Conservation (phyloP, 2,329 filamentous ascomycete genomes). For the Pseudocercospora pini-densiflorae region DNA sequence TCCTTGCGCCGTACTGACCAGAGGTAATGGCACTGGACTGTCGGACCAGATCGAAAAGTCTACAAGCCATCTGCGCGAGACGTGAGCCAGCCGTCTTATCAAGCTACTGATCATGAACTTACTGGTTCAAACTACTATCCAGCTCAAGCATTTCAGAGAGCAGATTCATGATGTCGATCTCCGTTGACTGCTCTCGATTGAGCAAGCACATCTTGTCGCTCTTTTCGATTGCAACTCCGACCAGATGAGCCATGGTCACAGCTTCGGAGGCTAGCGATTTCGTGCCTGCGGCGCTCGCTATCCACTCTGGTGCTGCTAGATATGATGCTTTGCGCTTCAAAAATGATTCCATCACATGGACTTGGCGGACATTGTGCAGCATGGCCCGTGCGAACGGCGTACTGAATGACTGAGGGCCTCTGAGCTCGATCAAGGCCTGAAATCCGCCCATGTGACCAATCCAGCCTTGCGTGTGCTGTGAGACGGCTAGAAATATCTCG, state of each 20-base stretch:
- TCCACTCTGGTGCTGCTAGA: constrained; percentile 4
- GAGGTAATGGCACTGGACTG: neutral
- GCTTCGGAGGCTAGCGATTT: neutral
- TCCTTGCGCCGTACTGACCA: neutral
- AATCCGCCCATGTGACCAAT: neutral
- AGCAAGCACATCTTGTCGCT: neutral
- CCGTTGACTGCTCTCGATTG: neutral
- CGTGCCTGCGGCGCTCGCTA: neutral
- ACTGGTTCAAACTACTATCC: neutral
- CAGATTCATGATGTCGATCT: neutral
- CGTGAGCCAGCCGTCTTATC: neutral
- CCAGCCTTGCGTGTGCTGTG: constrained; percentile 3
- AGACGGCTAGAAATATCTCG: neutral
- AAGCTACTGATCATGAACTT: neutral
- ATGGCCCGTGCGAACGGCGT: neutral
- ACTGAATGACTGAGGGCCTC: neutral
- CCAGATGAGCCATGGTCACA: neutral
- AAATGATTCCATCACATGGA: neutral
- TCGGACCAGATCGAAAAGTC: neutral
- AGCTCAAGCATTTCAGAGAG: constrained; percentile 4
- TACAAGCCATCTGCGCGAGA: neutral
- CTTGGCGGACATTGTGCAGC: neutral
- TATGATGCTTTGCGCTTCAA: constrained; percentile 1
- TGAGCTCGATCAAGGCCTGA: constrained; percentile 2
- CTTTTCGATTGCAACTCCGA: neutral